Percentiles rank a stretch among this genome's conserved stretches.
Evolutionary conservation across 1,139 yeast species (phyloP).

Genomic region (Starmera stellimalicola): DNA sequence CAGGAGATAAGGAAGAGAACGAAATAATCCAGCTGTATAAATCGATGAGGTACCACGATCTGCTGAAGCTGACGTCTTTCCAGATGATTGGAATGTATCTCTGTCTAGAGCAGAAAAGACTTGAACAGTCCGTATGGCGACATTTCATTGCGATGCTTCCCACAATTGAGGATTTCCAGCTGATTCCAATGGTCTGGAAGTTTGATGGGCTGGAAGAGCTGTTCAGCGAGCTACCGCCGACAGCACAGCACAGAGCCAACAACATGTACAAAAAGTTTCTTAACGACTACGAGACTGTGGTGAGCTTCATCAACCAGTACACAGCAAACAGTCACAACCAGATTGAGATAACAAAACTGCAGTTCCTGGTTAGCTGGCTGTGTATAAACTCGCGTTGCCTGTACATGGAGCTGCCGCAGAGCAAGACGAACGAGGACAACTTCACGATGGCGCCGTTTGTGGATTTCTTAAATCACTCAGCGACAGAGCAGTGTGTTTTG

Average conservation of each 20-base stretch:
- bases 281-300: conserved; percentile 28
- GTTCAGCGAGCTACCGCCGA: conserved; percentile 31
- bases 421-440: conserved; percentile 42
- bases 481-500: conserved; percentile 42
- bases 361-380: conserved; percentile 66
- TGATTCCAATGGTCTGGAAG: conserved; percentile 46
- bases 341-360: conserved; percentile 10
- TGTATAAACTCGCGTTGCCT: conserved; percentile 88
- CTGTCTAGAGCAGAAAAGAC: conserved; percentile 10
- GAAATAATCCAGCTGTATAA: conserved; percentile 20
- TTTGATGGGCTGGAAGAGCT: conserved; percentile 21
- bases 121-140: conserved; percentile 43
- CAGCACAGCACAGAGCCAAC: conserved; percentile 27
- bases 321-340: neutral
- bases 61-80: conserved; percentile 23
- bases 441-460: conserved; percentile 89
- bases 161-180: conserved; percentile 32
- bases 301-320: conserved; percentile 14
- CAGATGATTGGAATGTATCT: conserved; percentile 18
- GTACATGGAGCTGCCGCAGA: conserved; percentile 59
- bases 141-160: conserved; percentile 60
- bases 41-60: conserved; percentile 11
- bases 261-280: conserved; percentile 31
- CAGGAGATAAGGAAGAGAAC: conserved; percentile 18
- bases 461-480: conserved; percentile 76